A percentile compares a stretch with the other conserved stretches of the same genome.
Evolutionary conservation across 225 moss, liverwort and hornwort species (phyloP).

Genomic region (Antitrichia curtipendula): DNA sequence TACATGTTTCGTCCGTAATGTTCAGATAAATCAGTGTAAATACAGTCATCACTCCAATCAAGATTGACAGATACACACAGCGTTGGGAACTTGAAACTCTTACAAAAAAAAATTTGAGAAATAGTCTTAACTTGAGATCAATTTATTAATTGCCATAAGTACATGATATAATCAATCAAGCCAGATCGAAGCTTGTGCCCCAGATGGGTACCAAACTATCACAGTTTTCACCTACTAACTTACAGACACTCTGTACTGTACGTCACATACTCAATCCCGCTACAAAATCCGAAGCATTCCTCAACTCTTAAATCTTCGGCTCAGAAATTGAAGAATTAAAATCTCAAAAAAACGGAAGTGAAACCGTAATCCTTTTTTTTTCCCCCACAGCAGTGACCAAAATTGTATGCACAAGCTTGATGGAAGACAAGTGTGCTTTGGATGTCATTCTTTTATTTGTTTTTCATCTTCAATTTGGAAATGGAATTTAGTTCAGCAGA

Average conservation of each 20-base stretch:
- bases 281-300: not conserved
- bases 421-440: not conserved
- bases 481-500: not conserved
- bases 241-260: not conserved
- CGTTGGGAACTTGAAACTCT: not conserved
- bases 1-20: not conserved
- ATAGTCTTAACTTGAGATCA: not conserved
- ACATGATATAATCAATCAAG: not conserved
- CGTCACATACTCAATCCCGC: not conserved
- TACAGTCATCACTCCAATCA: too few species aligned
- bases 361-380: not conserved
- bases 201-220: not conserved
- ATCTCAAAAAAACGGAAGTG: not conserved
- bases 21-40: not conserved
- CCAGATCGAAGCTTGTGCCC: not conserved
- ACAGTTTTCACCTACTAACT: too few species aligned
- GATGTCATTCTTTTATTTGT: not conserved
- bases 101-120: too few species aligned
- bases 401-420: not conserved
- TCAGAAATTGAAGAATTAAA: not conserved
- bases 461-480: too few species aligned
- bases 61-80: not conserved
- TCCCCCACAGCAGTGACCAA: not conserved
- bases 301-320: not conserved
- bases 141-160: not conserved